These are phyloP conservation scores for Capsicum rhomboideum DNA, from an alignment of 257 asterid genomes.

Conservation along the genomic window DNA sequence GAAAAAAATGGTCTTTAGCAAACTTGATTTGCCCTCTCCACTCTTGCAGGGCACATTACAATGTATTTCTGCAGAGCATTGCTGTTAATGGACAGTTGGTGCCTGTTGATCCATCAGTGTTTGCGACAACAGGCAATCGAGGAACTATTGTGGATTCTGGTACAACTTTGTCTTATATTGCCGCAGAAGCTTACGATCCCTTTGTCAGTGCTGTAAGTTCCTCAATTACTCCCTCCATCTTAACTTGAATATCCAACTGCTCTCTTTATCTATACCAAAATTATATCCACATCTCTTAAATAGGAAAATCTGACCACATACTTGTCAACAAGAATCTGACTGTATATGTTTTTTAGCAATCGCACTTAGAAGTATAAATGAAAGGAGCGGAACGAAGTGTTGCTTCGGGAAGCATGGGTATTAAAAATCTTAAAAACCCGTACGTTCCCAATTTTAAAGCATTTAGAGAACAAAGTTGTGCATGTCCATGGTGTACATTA, in stretches of 20 bases:
- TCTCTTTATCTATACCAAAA: not conserved
- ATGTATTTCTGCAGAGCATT: constrained; percentile 69
- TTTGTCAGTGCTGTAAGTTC: constrained; percentile 67
- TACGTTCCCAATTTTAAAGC: too few relatives aligned
- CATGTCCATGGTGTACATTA: not conserved
- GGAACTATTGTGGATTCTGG: constrained; percentile 91
- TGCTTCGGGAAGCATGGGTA: too few relatives aligned
- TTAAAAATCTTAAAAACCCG: too few relatives aligned
- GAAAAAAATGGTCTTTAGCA: not conserved
- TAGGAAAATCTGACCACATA: not conserved
- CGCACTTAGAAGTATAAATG: too few relatives aligned
- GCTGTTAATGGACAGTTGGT: constrained; percentile 66
- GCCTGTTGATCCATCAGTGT: constrained; percentile 64
- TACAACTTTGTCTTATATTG: constrained; percentile 85
- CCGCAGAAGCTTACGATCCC: constrained; percentile 75
- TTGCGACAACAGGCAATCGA: constrained; percentile 58
- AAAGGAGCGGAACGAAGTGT: too few relatives aligned
- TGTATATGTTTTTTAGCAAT: not conserved
- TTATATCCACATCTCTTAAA: not conserved
- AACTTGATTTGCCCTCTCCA: not conserved
- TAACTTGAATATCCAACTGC: not conserved
- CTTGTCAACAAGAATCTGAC: not conserved
- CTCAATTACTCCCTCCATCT: not conserved
- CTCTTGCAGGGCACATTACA: constrained; percentile 70
- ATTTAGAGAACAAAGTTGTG: not conserved